Base-by-base conservation (phyloP, 495 filamentous ascomycete genomes). In the Haplographium delicatum region DNA sequence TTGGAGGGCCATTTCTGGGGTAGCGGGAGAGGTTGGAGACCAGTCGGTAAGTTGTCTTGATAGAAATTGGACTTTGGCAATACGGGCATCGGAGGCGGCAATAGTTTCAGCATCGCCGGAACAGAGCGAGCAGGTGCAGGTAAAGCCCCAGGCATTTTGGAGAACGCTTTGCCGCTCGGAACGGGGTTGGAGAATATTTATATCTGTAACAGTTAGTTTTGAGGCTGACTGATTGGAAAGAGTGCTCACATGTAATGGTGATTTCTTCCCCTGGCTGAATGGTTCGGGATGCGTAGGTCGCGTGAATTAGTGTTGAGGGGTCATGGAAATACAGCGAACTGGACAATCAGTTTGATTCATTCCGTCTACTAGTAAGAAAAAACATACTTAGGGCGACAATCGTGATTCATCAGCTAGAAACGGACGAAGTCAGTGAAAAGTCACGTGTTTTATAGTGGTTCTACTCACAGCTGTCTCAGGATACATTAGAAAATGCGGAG, bases 341-440 rank as follows among this genome's bases (percentile, higher is more conserved):
- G 30, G 39, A 4, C 5, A 19, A 3, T 56, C 24, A 42, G 38
- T 15, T 44, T 31, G 11, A 15, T 31, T 28, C 20, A 24, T 33
- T 25, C 22, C 6, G 4, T 24, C 5, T 3, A 41, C 8, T n/a
- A 15, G 11, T 1, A 13, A 40, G 37, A 23, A 18, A 13, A 39
- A 10, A 40, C 49, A 31, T 53, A 58, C 55, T 58, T 59, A 44
- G 57, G 57, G 24, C 57, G 51, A 25, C 57, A 59, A 41, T 47
- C 57, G 56, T 59, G 57, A 22, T 59, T 59, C 52, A 59, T 52
- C 16, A 57, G 28, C 54, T 48, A 44, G 5, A 8, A 24, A 40
- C 1, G 31, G 10, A 41, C n/a, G n/a, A 9, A 19, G 24, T 45
- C 20, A 50, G 41, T 23, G 22, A 43, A 33, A n/a, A 35, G 5